A percentile compares a stretch with the other conserved stretches of the same genome.
These are phyloP conservation scores for Piloderma croceum DNA, from an alignment of 768 basidiomycete species.

Conservation along the genomic window DNA sequence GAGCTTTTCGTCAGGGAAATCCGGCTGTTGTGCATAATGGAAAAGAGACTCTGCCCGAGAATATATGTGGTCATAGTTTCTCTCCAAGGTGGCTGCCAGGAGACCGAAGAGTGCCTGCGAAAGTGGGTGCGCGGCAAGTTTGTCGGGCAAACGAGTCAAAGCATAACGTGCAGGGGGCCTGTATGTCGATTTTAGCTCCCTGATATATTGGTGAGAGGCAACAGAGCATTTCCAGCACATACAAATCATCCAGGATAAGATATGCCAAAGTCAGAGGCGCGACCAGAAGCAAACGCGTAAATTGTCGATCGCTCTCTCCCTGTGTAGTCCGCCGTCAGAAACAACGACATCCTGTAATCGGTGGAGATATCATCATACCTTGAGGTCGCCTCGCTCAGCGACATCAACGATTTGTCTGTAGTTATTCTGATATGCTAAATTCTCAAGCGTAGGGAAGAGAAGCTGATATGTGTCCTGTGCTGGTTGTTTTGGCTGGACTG, in stretches of 20 bases:
- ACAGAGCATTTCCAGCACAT: constrained; percentile 18
- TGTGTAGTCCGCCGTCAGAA: constrained; percentile 13
- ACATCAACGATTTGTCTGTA: constrained; percentile 37
- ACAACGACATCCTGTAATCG: constrained; percentile 2
- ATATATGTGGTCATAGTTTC: constrained; percentile 54
- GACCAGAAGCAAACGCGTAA: constrained; percentile 45
- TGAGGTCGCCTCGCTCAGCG: constrained; percentile 51
- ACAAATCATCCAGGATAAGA: constrained; percentile 61
- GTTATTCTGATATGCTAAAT: constrained; percentile 40
- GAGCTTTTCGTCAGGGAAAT: constrained; percentile 43
- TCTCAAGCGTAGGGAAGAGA: constrained; percentile 39
- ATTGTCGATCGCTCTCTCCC: constrained; percentile 34
- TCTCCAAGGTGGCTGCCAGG: constrained; percentile 44
- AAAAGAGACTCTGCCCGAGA: constrained; percentile 38
- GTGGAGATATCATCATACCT: constrained; percentile 32
- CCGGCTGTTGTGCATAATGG: constrained; percentile 36
- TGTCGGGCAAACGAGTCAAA: constrained; percentile 49
- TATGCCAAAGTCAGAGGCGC: constrained; percentile 62
- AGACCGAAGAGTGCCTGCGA: constrained; percentile 43
- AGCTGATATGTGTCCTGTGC: constrained; percentile 36
- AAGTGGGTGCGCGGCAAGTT: constrained; percentile 38
- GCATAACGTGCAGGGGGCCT: constrained; percentile 60
- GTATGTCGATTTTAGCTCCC: background rate
- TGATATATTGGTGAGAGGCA: background rate
- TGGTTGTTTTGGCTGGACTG: constrained; percentile 14